phyloP scores from a whole-genome alignment of 106 monocot species.

The Phalaenopsis aphrodite region DNA sequence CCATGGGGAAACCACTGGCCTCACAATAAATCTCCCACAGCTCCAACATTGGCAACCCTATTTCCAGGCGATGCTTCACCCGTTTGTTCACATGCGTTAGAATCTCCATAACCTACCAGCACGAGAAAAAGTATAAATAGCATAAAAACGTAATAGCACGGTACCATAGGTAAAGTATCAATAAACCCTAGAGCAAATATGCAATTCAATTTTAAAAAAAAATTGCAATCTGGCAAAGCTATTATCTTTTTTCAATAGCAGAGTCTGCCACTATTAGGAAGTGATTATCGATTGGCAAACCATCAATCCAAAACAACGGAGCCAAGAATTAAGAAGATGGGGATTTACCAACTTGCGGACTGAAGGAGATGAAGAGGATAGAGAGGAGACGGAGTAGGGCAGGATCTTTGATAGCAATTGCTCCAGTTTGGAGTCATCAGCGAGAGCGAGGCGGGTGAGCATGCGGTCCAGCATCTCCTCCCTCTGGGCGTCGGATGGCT shows the following conservation, averaged over 20 bases:
- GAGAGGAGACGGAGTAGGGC: conserved; percentile 81
- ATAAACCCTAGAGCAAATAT: not conserved
- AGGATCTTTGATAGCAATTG: conserved; percentile 65
- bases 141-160: not conserved
- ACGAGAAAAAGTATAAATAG: not conserved
- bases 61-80: conserved; percentile 75
- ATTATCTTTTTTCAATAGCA: not conserved
- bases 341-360: conserved; percentile 57
- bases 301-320: not conserved
- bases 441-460: conserved; percentile 90
- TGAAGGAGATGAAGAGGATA: conserved; percentile 68
- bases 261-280: not conserved
- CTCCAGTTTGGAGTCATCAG: conserved; percentile 66
- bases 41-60: conserved; percentile 62
- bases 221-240: not conserved
- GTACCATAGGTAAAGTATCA: not conserved
- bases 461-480: conserved; percentile 89
- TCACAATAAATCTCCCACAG: conserved; percentile 78
- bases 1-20: conserved; percentile 42
- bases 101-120: conserved; percentile 80
- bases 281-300: not conserved
- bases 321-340: not conserved
- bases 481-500: conserved; percentile 44
- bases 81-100: conserved; percentile 87
- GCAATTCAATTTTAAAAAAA: not conserved